These are phyloP conservation scores for Sambucus nigra DNA, from an alignment of 129 eudicot species.

Conservation along the genomic window DNA sequence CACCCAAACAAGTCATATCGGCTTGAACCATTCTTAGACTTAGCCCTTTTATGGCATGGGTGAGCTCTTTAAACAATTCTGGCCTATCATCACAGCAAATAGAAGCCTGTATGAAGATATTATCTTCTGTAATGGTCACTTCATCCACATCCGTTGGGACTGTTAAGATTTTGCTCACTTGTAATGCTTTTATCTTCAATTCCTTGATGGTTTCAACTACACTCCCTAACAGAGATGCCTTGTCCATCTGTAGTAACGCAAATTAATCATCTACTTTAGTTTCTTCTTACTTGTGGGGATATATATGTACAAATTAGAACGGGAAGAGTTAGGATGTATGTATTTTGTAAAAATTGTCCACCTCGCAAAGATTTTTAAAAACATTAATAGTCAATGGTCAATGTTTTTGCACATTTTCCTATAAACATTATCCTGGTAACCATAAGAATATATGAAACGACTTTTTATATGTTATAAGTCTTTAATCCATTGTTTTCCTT, in stretches of 20 bases:
- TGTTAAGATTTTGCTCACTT: conserved; percentile 16
- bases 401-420: no score
- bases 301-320: no score
- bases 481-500: no score
- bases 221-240: conserved; percentile 39
- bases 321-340: no score
- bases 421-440: no score
- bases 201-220: conserved; percentile 35
- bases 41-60: conserved; percentile 22
- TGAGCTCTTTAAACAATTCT: conserved; percentile 25
- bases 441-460: no score
- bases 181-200: conserved; percentile 18
- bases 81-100: conserved; percentile 42
- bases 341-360: no score
- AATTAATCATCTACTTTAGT: not conserved
- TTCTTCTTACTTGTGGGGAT: not conserved
- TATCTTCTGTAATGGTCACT: conserved; percentile 11
- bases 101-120: conserved; percentile 21
- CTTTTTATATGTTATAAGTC: no score
- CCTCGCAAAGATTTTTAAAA: no score
- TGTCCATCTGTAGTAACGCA: conserved; percentile 32
- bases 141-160: conserved; percentile 31
- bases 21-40: conserved; percentile 20
- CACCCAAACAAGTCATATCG: conserved; percentile 34
- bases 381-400: no score